Evolutionary conservation across 371 early-diverging fungal species (phyloP), one percentile per base, ranked within the genome.

Genomic region (Fennellomyces sp.): DNA sequence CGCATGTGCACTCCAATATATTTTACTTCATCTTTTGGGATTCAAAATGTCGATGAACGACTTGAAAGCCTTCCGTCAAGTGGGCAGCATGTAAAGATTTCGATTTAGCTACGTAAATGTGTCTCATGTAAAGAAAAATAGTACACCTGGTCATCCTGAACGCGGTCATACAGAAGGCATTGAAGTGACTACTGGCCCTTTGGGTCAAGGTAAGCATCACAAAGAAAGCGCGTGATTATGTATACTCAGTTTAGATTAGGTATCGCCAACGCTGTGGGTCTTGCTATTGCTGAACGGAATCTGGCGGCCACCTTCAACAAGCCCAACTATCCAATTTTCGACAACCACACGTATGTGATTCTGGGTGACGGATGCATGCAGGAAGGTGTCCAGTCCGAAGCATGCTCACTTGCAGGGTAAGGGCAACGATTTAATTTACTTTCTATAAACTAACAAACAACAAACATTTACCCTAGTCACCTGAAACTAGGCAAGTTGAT

Each of bases 331-430:
- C 82, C 82, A 19, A 70, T 98, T 25, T 83, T 98, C 68, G 84
- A 91, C 76, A 93, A 94, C 82, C 72, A 89, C 66, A 94, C 95
- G 29, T 99, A 88, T 62, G 86, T 88, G 66, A 87, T 99, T 49
- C 75, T 90, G 39, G 99, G 99, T 67, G 99, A 99, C 76, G 99
- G 99, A 39, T 99, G 99, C 83, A 80, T 97, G 64, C 99, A 99
- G 78, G 99, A 99, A 83, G 99, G 99, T 81, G 94, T 99, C 23
- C 78, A 92, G 36, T 86, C 93, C 36, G 99, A 99, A 78, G 97
- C 99, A n/a, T 84, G 88, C 66, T 95, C 98, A 7, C 85, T 99
- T 60, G 99, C 99, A 49, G 99, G 98, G 87, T 91, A 86, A 73
- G 72, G 63, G 13, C 13, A 33, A 33, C 35, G 35, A 55, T 26